Percentiles rank a stretch among this genome's conserved stretches.
Conservation (phyloP, 495 filamentous ascomycete species). For the Penicillium ochrochloron region DNA sequence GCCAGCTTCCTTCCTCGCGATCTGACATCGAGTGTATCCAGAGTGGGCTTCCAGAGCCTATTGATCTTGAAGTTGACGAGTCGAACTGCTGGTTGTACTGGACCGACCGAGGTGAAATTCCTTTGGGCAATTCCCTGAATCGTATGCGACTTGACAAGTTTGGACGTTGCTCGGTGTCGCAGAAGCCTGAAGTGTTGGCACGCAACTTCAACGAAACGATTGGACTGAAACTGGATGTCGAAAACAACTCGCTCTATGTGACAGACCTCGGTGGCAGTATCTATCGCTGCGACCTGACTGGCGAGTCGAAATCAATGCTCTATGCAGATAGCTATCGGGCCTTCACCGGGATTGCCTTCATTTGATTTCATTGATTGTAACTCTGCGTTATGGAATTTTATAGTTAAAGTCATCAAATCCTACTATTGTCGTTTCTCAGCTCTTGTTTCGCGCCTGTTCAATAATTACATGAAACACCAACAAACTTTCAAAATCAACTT, state of each 20-base stretch:
- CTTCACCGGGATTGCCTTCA: slow-evolving; percentile 35
- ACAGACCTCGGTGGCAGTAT: slow-evolving; percentile 54
- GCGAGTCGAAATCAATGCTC: slow-evolving; percentile 36
- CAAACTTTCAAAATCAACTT: too few species aligned
- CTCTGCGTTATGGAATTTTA: neutral
- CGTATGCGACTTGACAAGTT: slow-evolving; percentile 22
- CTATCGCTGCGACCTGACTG: slow-evolving; percentile 51
- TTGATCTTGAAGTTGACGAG: slow-evolving; percentile 55
- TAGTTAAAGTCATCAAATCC: neutral
- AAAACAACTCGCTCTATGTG: slow-evolving; percentile 45
- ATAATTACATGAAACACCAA: too few species aligned
- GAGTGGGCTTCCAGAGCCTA: slow-evolving; percentile 51
- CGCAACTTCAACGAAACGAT: slow-evolving; percentile 53
- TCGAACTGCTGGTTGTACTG: slow-evolving; percentile 47
- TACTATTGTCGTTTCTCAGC: neutral
- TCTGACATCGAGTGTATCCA: slow-evolving; percentile 40
- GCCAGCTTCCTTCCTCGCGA: slow-evolving; percentile 1
- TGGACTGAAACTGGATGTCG: slow-evolving; percentile 51
- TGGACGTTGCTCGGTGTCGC: slow-evolving; percentile 13
- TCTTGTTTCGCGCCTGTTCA: neutral
- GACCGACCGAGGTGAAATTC: slow-evolving; percentile 59
- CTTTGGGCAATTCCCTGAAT: slow-evolving; percentile 53
- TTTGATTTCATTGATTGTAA: slow-evolving; percentile 1
- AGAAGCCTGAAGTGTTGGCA: slow-evolving; percentile 34
- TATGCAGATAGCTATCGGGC: slow-evolving; percentile 31